Conservation (phyloP, 2,329 filamentous ascomycete species). For the Triangularia verruculosa region DNA sequence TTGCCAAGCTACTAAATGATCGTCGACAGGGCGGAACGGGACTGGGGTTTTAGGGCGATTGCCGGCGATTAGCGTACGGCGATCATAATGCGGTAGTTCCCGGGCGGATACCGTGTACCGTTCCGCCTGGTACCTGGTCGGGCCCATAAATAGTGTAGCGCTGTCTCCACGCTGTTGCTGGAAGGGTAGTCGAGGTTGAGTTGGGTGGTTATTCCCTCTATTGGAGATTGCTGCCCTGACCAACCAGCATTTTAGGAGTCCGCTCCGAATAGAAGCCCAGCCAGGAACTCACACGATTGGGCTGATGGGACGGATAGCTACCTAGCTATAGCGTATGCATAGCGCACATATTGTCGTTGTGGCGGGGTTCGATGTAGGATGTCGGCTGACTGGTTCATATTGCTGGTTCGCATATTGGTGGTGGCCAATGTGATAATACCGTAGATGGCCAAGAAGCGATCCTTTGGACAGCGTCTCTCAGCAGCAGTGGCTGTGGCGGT, state of each 20-base stretch:
- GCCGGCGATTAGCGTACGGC: not conserved
- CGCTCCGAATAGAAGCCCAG: no score
- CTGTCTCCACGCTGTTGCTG: not conserved
- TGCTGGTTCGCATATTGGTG: no score
- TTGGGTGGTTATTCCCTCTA: not conserved
- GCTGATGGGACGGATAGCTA: not conserved
- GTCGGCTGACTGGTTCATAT: not conserved
- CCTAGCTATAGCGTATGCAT: not conserved
- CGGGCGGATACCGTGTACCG: not conserved
- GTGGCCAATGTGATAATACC: not conserved
- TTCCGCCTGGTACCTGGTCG: no score
- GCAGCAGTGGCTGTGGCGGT: not conserved
- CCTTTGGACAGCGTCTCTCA: not conserved
- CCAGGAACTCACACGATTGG: not conserved
- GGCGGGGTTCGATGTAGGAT: not conserved
- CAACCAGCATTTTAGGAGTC: no score
- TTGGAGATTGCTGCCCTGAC: not conserved
- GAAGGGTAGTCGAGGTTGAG: not conserved
- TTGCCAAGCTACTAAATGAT: not conserved
- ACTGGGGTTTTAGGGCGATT: not conserved
- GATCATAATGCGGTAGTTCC: not conserved
- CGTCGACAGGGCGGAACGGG: not conserved
- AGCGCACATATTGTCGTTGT: not conserved
- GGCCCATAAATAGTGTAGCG: not conserved
- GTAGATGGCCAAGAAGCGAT: not conserved